These are phyloP conservation scores for Cardamine occulta DNA, from an alignment of 345 rosid species.

Conservation along the genomic window DNA sequence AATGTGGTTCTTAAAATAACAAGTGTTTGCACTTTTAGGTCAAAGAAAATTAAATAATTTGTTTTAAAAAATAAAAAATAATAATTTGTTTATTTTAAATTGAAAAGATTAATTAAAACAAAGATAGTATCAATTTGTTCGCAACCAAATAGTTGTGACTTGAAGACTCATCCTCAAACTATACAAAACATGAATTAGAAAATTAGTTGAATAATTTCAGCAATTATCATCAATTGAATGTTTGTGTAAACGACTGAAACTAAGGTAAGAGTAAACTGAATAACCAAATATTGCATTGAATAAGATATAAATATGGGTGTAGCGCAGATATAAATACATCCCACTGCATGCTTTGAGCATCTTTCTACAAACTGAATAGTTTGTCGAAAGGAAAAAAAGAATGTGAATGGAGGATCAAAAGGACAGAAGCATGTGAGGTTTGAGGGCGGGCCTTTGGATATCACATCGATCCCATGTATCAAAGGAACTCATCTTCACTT, in stretches of 20 bases:
- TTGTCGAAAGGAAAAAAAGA: not conserved
- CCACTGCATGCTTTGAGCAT: not conserved
- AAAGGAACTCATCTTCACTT: constrained; percentile 30
- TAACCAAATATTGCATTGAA: too few species aligned
- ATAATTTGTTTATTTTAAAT: not conserved
- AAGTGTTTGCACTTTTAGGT: not conserved
- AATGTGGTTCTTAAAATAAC: not conserved
- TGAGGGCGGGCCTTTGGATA: constrained; percentile 41
- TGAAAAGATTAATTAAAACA: too few species aligned
- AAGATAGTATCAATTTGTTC: not conserved
- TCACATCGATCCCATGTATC: constrained; percentile 45
- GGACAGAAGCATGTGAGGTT: constrained; percentile 46
- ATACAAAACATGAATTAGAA: not conserved
- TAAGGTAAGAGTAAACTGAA: too few species aligned
- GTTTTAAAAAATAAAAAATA: too few species aligned
- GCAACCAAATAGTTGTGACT: not conserved
- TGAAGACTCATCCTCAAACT: not conserved
- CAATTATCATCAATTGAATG: not conserved
- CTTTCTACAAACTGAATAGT: constrained; percentile 2
- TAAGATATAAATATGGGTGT: too few species aligned
- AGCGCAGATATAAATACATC: too few species aligned
- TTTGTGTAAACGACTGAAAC: not conserved
- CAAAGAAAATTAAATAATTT: too few species aligned
- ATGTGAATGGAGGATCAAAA: constrained; percentile 22
- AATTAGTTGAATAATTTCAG: not conserved